Conservation (phyloP, 305 asterid species). For the Fraxinus nigra region DNA sequence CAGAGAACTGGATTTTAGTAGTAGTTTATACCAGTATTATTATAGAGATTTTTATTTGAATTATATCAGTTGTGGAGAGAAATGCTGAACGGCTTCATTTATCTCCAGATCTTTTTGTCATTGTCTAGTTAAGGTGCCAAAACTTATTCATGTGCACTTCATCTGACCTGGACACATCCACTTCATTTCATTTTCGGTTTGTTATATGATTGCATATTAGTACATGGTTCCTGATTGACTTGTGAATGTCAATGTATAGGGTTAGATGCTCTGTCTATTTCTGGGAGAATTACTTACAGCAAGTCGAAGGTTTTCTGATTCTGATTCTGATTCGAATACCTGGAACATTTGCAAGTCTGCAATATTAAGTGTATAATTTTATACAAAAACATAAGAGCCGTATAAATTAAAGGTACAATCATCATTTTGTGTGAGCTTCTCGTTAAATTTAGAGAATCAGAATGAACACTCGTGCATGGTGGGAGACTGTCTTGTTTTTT, state of each 20-base stretch:
- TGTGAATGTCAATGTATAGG: not conserved
- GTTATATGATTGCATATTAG: constrained; percentile 4
- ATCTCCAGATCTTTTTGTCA: not conserved
- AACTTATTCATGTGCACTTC: not conserved
- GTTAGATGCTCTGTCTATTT: not conserved
- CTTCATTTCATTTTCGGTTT: not conserved
- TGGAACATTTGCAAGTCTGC: not conserved
- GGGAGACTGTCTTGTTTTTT: not conserved
- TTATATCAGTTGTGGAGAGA: not conserved
- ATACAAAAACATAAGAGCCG: not conserved
- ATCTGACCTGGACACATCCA: not conserved
- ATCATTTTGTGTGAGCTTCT: not conserved
- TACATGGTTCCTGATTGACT: not conserved
- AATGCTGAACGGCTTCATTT: not conserved
- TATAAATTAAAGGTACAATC: not conserved
- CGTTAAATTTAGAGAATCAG: not conserved
- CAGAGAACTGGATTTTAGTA: not conserved
- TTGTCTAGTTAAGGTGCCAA: not conserved
- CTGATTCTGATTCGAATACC: not conserved
- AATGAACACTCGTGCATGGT: not conserved
- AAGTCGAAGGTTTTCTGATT: not conserved
- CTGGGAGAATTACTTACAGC: not conserved
- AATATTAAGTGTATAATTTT: not conserved
- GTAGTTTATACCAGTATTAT: not conserved
- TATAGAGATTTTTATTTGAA: not conserved